Conservation (phyloP, 2,329 filamentous ascomycete genomes). For the Podosphaera fusca region DNA sequence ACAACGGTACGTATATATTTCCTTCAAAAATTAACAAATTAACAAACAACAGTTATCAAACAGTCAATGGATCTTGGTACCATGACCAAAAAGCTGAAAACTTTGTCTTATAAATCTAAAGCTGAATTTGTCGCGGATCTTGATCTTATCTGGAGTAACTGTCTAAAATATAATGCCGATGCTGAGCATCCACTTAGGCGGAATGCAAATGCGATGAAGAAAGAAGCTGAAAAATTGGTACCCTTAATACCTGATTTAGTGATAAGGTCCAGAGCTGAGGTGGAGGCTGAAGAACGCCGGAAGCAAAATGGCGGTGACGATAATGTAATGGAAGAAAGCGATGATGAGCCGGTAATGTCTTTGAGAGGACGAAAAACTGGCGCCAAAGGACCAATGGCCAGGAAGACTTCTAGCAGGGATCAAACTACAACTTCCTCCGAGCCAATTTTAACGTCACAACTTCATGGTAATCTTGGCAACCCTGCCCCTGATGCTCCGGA, state of each 20-base stretch:
- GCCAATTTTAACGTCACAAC: slow-evolving; percentile 46
- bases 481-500: slow-evolving; percentile 52
- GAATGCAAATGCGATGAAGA: slow-evolving; percentile 90
- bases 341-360: slow-evolving; percentile 96
- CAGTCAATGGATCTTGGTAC: slow-evolving; percentile 92
- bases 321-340: slow-evolving; percentile 71
- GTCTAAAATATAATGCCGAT: slow-evolving; percentile 83
- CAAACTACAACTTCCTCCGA: slow-evolving; percentile 62
- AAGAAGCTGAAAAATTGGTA: slow-evolving; percentile 89
- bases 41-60: slow-evolving; percentile 54
- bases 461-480: slow-evolving; percentile 38
- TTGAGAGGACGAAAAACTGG: slow-evolving; percentile 78
- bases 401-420: slow-evolving; percentile 52
- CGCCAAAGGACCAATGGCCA: slow-evolving; percentile 44
- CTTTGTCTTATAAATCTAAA: slow-evolving; percentile 62
- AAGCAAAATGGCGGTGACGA: slow-evolving; percentile 70
- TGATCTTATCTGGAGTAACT: slow-evolving; percentile 93
- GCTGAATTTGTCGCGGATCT: slow-evolving; percentile 84
- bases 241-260: slow-evolving; percentile 83
- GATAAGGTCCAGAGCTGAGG: slow-evolving; percentile 76
- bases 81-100: slow-evolving; percentile 95
- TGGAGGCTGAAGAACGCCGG: slow-evolving; percentile 68
- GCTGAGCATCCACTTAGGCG: slow-evolving; percentile 69
- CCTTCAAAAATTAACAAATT: slow-evolving; percentile 3
- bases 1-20: slow-evolving; percentile 41